Evolutionary conservation across 257 asterid genomes (phyloP), one percentile per base, ranked within the genome.

Genomic region (Scutellaria galericulata): DNA sequence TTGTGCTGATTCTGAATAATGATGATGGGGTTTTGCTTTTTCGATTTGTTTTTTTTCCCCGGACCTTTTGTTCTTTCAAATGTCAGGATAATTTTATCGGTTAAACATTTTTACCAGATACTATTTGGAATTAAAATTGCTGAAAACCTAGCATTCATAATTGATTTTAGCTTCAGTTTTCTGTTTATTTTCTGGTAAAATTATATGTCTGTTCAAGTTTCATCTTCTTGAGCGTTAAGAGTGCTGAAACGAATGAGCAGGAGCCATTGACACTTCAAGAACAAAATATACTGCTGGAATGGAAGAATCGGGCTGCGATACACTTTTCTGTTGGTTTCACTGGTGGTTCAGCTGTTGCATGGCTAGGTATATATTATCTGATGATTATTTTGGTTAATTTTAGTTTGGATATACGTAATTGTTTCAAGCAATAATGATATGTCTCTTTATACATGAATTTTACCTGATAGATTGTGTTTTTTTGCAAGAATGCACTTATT

Each of bases 311-410:
- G 68, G 82, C 82, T 59, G 5, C 70, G 60, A 77, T 78, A 75
- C 85, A 70, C 64, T 79, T 82, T 11, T 60, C 73, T n/a, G 13
- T 79, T 74, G 93, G 90, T 61, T 67, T 68, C 7, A 31, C 60
- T 60, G 84, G 78, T 15, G 88, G 82, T 68, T 70, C 88, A 7
- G 1, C 71, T 14, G 72, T 79, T 59, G 40, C 88, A 66, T 90
- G 88, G 91, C 81, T 89, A 64, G 97, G 98, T 93, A 81, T 13
- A 66, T 9, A 45, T 18, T 18, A 56, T 13, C 56, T 47, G 0
- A 31, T 60, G 18, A 50, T 37, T 48, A 6, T 73, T 73, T 56
- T 55, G 27, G 50, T 54, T 15, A 12, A 42, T 58, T 59, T 2
- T 40, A 24, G 22, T 48, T 66, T 39, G 75, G 27, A 7, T 56